A percentile compares a stretch with the other conserved stretches of the same genome.
These are phyloP conservation scores for Pichia manshurica DNA, from an alignment of 805 yeast species.

Conservation along the genomic window DNA sequence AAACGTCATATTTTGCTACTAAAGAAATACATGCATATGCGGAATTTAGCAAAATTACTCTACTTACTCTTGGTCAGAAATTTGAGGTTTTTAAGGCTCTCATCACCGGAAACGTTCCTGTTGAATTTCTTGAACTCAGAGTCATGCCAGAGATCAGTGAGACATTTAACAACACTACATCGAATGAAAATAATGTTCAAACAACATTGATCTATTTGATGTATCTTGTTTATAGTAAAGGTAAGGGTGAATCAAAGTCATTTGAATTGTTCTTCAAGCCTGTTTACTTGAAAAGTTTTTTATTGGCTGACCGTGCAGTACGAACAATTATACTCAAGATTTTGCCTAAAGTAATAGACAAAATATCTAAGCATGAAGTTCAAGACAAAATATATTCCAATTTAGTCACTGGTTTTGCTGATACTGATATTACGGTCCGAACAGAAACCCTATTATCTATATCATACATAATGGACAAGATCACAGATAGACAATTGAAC, in stretches of 20 bases:
- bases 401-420: constrained; percentile 77
- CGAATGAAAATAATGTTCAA: constrained; percentile 22
- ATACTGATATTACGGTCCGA: constrained; percentile 74
- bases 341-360: constrained; percentile 48
- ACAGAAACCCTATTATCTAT: constrained; percentile 71
- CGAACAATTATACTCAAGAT: constrained; percentile 64
- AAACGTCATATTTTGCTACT: constrained; percentile 34
- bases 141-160: constrained; percentile 65
- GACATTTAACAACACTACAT: constrained; percentile 32
- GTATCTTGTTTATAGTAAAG: constrained; percentile 28
- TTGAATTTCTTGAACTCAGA: constrained; percentile 51
- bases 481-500: constrained; percentile 75
- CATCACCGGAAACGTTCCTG: constrained; percentile 31
- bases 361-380: constrained; percentile 53
- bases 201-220: constrained; percentile 36
- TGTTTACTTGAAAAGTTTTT: constrained; percentile 55
- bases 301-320: constrained; percentile 68
- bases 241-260: constrained; percentile 22
- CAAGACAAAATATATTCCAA: constrained; percentile 63
- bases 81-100: constrained; percentile 38
- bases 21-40: constrained; percentile 47
- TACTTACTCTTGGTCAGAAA: constrained; percentile 50
- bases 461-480: constrained; percentile 50
- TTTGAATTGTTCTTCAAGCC: constrained; percentile 49
- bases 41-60: constrained; percentile 49